Base-by-base conservation (phyloP, 1,284 basidiomycete species). In the Somion occarium region DNA sequence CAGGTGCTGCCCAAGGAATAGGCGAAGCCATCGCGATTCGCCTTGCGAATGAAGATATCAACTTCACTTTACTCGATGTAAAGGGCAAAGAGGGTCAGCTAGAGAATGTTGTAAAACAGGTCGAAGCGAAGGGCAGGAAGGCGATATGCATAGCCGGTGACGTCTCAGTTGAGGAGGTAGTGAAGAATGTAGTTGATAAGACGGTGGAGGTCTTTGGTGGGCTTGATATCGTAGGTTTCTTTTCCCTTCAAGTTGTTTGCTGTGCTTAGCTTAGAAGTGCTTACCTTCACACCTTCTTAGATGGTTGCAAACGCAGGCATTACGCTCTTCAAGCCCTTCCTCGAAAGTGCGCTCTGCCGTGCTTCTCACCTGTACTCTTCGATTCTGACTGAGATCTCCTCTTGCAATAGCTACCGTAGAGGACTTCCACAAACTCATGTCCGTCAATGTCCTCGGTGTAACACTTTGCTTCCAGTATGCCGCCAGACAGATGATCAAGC, bases 41-140 rank as follows among this genome's bases (percentile, higher is more conserved):
- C 0, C 65, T 78, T 5, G 72, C 75, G 0, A 53, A 61, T 3
- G 74, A 77, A 46, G 76, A 73, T 0, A 62, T 73, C 24, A 63
- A 72, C 48, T 57, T 77, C 2, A 69, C 64, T 5, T 34, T 78
- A 26, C 63, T 66, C 43, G 74, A 76, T 53, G 27, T 75, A 3
- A 57, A 61, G 0, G 51, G 50, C 12, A 65, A 72, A 38, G 20
- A 43, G 1, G 56, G 56, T 0, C 43, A 53, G n/a, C 61, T 75
- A 1, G 61, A 67, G 0, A 48, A 37, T 0, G 57, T 73, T 2
- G 65, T 61, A 1, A 52, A 63, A 3, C 64, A 68, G 27, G 67
- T 76, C 24, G 44, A 60, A 9, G 51, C 50, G 7, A 62, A 55
- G 22, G 70, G 70, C 2, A 48, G 67, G 19, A 62, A 58, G 25